These are phyloP conservation scores for Hordeum pubiflorum DNA, from an alignment of 202 grass and related monocot genomes.

Conservation along the genomic window DNA sequence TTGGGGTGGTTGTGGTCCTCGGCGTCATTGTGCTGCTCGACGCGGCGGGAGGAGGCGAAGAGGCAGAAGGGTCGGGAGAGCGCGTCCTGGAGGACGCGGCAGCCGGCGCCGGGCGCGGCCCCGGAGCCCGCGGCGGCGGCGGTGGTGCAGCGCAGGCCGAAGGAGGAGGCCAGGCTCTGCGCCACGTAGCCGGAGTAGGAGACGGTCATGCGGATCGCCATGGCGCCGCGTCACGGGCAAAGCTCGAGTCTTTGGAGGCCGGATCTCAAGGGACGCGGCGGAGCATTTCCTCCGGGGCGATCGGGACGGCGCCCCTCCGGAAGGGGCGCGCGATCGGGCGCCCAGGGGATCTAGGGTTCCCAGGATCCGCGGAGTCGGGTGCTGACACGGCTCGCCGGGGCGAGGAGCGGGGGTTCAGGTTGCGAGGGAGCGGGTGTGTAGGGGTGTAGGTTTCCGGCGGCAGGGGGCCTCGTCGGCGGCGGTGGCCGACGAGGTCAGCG, in stretches of 20 bases:
- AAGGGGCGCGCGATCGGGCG: conserved; percentile 11
- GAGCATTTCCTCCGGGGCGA: not conserved
- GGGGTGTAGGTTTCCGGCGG: not conserved
- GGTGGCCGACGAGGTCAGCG: conserved; percentile 20
- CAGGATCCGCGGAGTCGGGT: not conserved
- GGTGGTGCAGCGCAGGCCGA: conserved; percentile 58
- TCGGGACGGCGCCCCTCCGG: not conserved
- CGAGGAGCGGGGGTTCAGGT: not conserved
- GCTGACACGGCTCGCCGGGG: not conserved
- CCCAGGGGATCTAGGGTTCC: conserved; percentile 33
- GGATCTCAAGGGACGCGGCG: conserved; percentile 16
- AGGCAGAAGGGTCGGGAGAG: conserved; percentile 50
- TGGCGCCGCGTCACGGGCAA: conserved; percentile 22
- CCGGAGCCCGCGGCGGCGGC: conserved; percentile 30
- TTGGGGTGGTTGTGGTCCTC: conserved; percentile 43
- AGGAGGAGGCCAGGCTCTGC: conserved; percentile 56
- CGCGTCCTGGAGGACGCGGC: conserved; percentile 53
- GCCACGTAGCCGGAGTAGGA: conserved; percentile 84
- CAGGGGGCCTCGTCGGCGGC: conserved; percentile 20
- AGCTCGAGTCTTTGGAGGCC: not conserved
- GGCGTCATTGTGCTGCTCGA: conserved; percentile 29
- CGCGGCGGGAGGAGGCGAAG: conserved; percentile 37
- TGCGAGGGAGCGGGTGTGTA: not conserved
- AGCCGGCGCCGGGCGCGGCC: conserved; percentile 11
- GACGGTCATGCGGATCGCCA: conserved; percentile 91